phyloP scores from a whole-genome alignment of 768 basidiomycete species.

The Lactarius psammicola region DNA sequence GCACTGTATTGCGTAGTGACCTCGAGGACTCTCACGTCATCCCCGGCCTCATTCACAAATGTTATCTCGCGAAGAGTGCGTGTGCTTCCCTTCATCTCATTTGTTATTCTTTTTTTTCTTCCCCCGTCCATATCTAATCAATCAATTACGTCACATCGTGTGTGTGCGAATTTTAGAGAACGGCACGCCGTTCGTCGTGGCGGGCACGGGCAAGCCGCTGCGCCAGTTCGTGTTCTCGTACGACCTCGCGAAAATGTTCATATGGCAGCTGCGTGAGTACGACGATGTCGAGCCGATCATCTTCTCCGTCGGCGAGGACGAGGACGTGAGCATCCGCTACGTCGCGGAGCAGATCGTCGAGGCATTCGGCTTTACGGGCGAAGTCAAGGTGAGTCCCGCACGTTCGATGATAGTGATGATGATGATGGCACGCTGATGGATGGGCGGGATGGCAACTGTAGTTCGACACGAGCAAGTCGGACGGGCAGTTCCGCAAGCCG shows the following conservation, averaged over 20 bases:
- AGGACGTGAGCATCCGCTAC: constrained; percentile 88
- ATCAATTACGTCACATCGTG: neutral
- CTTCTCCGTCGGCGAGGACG: constrained; percentile 86
- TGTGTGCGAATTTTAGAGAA: constrained; percentile 56
- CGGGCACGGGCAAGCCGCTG: constrained; percentile 87
- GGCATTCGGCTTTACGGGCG: constrained; percentile 70
- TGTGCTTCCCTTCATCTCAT: neutral
- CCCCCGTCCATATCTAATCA: neutral
- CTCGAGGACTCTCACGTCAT: constrained; percentile 91
- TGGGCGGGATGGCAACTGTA: constrained; percentile 36
- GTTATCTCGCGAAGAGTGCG: constrained; percentile 85
- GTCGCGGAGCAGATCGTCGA: constrained; percentile 87
- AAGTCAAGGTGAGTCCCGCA: constrained; percentile 54
- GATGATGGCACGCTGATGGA: too few species aligned
- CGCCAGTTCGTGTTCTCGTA: constrained; percentile 97
- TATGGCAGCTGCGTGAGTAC: constrained; percentile 89
- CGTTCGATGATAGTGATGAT: too few species aligned
- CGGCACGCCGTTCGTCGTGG: constrained; percentile 77
- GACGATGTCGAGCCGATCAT: constrained; percentile 92
- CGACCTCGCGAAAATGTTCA: constrained; percentile 92
- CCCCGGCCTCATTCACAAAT: constrained; percentile 89
- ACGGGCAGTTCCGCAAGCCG: constrained; percentile 94
- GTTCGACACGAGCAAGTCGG: constrained; percentile 82
- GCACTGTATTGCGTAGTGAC: constrained; percentile 49
- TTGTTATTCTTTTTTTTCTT: too few species aligned